Percentiles rank a stretch among this genome's conserved stretches.
Conservation (phyloP, 805 yeast genomes). For the Tetrapisispora phaffii region DNA sequence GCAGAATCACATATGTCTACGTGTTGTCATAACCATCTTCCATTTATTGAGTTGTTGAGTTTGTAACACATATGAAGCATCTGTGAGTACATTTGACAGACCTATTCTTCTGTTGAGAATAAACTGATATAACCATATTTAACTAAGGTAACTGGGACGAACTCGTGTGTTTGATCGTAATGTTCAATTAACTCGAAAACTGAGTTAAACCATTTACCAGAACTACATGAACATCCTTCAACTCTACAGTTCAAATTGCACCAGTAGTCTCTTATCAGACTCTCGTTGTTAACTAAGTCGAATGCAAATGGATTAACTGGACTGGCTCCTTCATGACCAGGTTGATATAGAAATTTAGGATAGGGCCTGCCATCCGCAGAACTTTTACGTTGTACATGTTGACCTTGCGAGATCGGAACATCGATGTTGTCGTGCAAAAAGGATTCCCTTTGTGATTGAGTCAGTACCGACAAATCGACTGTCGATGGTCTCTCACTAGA, state of each 20-base stretch:
- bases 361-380: neutral
- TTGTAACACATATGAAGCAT: neutral
- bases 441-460: neutral
- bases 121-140: slow-evolving; percentile 12
- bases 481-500: neutral
- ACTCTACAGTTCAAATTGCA: slow-evolving; percentile 9
- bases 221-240: slow-evolving; percentile 3
- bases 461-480: neutral
- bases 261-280: slow-evolving; percentile 8
- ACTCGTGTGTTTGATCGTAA: slow-evolving; percentile 16
- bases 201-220: slow-evolving; percentile 4
- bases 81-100: neutral
- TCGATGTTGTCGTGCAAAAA: neutral
- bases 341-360: neutral
- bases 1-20: no score
- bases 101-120: slow-evolving; percentile 1
- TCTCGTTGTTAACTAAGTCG: slow-evolving; percentile 1
- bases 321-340: neutral
- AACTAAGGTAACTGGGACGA: slow-evolving; percentile 15
- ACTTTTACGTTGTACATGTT: neutral
- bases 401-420: neutral
- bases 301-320: slow-evolving; percentile 1
- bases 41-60: no score
- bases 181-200: slow-evolving; percentile 17
- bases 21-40: no score